Conservation (phyloP, 2,329 filamentous ascomycete species). For the Lasiodiplodia sp. region DNA sequence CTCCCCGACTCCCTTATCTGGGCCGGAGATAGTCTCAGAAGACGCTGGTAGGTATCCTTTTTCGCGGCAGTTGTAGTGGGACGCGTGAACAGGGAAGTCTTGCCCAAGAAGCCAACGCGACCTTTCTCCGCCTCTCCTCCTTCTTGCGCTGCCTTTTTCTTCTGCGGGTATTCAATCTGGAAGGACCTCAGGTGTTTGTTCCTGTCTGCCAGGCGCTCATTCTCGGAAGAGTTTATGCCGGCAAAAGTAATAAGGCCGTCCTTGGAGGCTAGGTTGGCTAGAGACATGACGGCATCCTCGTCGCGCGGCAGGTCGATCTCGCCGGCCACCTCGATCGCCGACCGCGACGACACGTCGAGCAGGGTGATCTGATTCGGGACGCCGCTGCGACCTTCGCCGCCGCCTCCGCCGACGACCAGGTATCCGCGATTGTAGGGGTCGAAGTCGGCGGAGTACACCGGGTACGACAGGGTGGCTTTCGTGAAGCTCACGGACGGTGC, state of each 20-base stretch:
- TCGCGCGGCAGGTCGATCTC: slow-evolving; percentile 81
- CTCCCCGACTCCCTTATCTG: slow-evolving; percentile 58
- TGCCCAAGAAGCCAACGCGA: slow-evolving; percentile 57
- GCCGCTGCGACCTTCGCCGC: slow-evolving; percentile 74
- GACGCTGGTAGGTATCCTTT: slow-evolving; percentile 66
- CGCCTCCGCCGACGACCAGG: slow-evolving; percentile 85
- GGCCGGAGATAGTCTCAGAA: slow-evolving; percentile 64
- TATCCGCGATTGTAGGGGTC: slow-evolving; percentile 79
- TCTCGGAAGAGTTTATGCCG: slow-evolving; percentile 82
- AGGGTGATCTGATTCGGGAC: slow-evolving; percentile 86
- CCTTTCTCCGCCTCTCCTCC: slow-evolving; percentile 43
- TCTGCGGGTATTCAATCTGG: slow-evolving; percentile 64
- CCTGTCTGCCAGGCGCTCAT: slow-evolving; percentile 74
- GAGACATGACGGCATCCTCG: slow-evolving; percentile 87
- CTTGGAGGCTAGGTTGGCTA: slow-evolving; percentile 72
- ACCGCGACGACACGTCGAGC: slow-evolving; percentile 73
- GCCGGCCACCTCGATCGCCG: slow-evolving; percentile 67
- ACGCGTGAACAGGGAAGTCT: slow-evolving; percentile 59
- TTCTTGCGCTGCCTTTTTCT: slow-evolving; percentile 43
- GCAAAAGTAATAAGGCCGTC: slow-evolving; percentile 67
- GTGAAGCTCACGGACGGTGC: slow-evolving; percentile 54
- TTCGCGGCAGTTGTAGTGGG: slow-evolving; percentile 48
- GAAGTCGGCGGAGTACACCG: slow-evolving; percentile 87
- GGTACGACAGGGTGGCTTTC: slow-evolving; percentile 77
- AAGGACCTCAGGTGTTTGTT: slow-evolving; percentile 88